These are phyloP conservation scores for Podosphaera fusca DNA, from an alignment of 2,329 filamentous ascomycete genomes.

Conservation along the genomic window DNA sequence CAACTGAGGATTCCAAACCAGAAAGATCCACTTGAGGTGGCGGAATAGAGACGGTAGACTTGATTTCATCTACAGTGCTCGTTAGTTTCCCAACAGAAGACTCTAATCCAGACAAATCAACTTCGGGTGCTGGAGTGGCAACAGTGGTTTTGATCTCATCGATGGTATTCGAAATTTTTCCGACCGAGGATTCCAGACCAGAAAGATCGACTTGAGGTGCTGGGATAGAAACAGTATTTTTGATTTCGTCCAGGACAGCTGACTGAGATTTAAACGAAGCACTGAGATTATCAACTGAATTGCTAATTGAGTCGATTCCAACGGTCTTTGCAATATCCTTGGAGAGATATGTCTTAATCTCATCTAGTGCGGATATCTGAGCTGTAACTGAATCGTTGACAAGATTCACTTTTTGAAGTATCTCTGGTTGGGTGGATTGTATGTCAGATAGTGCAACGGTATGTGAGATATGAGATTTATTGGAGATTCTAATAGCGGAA, in stretches of 20 bases:
- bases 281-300: conserved; percentile 6
- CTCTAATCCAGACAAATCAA: conserved; percentile 1
- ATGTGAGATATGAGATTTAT: conserved; percentile 8
- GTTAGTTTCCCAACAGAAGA: conserved; percentile 2
- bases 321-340: background rate
- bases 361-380: background rate
- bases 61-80: conserved; percentile 7
- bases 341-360: background rate
- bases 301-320: conserved; percentile 6
- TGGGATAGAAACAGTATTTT: conserved; percentile 2
- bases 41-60: conserved; percentile 3
- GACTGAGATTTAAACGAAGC: conserved; percentile 3
- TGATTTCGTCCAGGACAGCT: conserved; percentile 3
- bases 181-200: conserved; percentile 2
- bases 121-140: background rate
- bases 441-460: conserved; percentile 5
- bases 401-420: conserved; percentile 2
- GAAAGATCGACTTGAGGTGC: background rate
- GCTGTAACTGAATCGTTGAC: conserved; percentile 1
- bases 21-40: conserved; percentile 6
- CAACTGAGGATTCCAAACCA: conserved; percentile 5
- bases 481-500: conserved; percentile 5
- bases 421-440: conserved; percentile 1
- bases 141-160: conserved; percentile 3
- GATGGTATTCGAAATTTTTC: background rate